Evolutionary conservation across 306 rosid species (phyloP), one percentile per base, ranked within the genome.

Genomic region (Sindora glabra): DNA sequence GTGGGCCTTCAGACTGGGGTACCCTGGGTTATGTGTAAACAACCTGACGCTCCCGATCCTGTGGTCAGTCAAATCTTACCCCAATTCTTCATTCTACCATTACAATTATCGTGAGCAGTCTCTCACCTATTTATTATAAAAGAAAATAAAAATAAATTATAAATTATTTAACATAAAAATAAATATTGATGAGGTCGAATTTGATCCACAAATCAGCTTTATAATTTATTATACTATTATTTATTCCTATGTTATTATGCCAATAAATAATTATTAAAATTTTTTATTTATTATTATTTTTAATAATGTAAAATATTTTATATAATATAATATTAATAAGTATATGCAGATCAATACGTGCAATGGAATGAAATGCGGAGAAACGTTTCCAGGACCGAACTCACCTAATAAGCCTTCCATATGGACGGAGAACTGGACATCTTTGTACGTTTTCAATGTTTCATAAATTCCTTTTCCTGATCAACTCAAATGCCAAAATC

Each of bases 21-120:
- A 0, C 89, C 92, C 0, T 84, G 92, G 95, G 10, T 77, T n/a
- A 89, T 89, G 97, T 89, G 97, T 87, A 83, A 86, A 74, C 87
- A 89, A 65, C 52, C 61, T 1, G 97, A 86, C 24, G 97, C 97
- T 53, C 95, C 95, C 29, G 83, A 83, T 68, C 95, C 97, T 0
- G 78, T 86, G 76, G 94, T 88, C 8, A 46, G 85, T 67, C 33
- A 12, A 18, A 14, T 25, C 59, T 15, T 40, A 10, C 41, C 46
- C 34, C 48, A 3, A 0, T 1, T 4, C 8, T 1, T 29, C 8
- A 6, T 29, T 29, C 34, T 29, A 29, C 34, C 30, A 26, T 26
- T 26, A 3, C 30, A 26, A 26, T n/a, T n/a, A n/a, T n/a, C n/a
- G n/a, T n/a, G n/a, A n/a, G n/a, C n/a, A n/a, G n/a, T n/a, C n/a